These are phyloP conservation scores for Wolfiporia cocos DNA, from an alignment of 1,284 basidiomycete genomes.

Conservation along the genomic window DNA sequence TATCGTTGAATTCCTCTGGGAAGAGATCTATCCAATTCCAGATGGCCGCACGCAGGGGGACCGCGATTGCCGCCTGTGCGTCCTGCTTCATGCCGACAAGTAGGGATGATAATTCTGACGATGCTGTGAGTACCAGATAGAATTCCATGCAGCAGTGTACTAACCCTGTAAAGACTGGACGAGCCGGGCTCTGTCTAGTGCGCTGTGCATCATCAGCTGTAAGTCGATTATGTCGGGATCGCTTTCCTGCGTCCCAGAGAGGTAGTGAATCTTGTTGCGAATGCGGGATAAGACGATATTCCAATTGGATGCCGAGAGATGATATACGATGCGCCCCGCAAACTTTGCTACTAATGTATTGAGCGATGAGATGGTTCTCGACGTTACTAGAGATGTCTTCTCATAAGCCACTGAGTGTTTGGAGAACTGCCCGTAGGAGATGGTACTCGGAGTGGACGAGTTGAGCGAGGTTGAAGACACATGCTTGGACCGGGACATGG, in stretches of 20 bases:
- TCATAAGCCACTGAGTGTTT: conserved; percentile 50
- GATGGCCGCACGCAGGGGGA: conserved; percentile 73
- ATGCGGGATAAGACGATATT: conserved; percentile 71
- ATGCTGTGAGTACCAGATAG: conserved; percentile 1
- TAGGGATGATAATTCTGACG: conserved; percentile 71
- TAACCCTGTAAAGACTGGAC: conserved; percentile 62
- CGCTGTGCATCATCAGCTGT: conserved; percentile 67
- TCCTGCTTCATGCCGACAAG: conserved; percentile 82
- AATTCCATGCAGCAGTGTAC: conserved; percentile 11
- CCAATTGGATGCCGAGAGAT: conserved; percentile 91
- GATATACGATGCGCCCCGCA: conserved; percentile 78
- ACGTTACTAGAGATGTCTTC: conserved; percentile 59
- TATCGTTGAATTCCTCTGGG: conserved; percentile 76
- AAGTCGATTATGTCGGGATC: conserved; percentile 68
- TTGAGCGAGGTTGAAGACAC: conserved; percentile 40
- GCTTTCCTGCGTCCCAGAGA: conserved; percentile 49
- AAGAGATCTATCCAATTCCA: conserved; percentile 93
- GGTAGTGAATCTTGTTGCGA: conserved; percentile 63
- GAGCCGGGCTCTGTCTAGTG: conserved; percentile 60
- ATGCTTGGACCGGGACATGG: conserved; percentile 18
- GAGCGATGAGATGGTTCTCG: conserved; percentile 50
- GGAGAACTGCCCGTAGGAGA: conserved; percentile 35
- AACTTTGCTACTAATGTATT: conserved; percentile 61
- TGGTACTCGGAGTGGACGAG: conserved; percentile 33
- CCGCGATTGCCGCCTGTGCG: conserved; percentile 68